Conservation (phyloP, 148 eudicot species). For the Bassia scoparia region DNA sequence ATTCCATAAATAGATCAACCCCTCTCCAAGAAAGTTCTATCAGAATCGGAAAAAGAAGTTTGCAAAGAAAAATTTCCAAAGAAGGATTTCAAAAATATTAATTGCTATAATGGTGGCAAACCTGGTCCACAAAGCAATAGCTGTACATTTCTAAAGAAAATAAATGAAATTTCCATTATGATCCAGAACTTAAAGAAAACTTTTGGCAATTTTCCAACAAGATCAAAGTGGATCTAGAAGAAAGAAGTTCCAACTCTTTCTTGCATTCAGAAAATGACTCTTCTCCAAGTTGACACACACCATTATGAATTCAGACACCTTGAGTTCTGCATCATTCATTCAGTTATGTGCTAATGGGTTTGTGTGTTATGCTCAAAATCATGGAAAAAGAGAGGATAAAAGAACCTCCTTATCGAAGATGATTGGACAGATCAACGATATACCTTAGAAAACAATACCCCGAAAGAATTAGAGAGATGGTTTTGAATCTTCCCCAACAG, state of each 20-base stretch:
- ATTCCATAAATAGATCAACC: neutral
- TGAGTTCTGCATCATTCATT: neutral
- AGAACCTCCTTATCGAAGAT: neutral
- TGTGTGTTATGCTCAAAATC: neutral
- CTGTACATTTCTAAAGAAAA: neutral
- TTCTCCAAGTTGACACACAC: neutral
- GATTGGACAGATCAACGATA: neutral
- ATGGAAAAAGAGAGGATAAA: neutral
- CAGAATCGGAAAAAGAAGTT: neutral
- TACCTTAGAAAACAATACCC: neutral
- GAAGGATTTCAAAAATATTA: neutral
- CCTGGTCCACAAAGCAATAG: neutral
- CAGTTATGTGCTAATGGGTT: neutral
- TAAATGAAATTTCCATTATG: neutral
- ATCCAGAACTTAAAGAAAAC: neutral
- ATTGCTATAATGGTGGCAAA: neutral
- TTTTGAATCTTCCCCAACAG: neutral
- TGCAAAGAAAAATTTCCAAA: too few species aligned
- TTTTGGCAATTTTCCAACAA: neutral
- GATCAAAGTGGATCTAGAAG: neutral
- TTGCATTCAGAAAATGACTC: neutral
- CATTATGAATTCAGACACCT: neutral
- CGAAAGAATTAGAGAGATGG: neutral
- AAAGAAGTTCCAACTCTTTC: too few species aligned
- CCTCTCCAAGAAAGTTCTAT: neutral